These are phyloP conservation scores for Penicillium ucsense DNA, from an alignment of 495 filamentous ascomycete genomes.

Conservation along the genomic window DNA sequence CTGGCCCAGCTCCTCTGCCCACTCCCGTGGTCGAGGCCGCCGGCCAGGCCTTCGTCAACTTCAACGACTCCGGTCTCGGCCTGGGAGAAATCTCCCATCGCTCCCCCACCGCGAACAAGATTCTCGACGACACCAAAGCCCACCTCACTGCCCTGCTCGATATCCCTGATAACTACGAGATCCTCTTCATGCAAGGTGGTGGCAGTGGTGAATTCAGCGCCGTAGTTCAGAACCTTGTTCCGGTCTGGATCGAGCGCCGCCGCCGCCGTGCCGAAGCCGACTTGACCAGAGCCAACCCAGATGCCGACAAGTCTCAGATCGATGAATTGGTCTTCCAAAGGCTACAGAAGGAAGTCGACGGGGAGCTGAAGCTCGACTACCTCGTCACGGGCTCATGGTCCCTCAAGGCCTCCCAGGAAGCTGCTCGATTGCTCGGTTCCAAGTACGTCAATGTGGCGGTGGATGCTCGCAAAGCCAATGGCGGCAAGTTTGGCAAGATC, in stretches of 20 bases:
- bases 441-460: slow-evolving; percentile 70
- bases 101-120: slow-evolving; percentile 60
- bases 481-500: slow-evolving; percentile 84
- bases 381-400: slow-evolving; percentile 88
- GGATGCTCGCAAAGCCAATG: slow-evolving; percentile 58
- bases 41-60: slow-evolving; percentile 69
- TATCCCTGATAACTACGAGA: slow-evolving; percentile 66
- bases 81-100: slow-evolving; percentile 82
- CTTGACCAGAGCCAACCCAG: slow-evolving; percentile 22
- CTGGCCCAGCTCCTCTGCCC: slow-evolving; percentile 76
- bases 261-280: slow-evolving; percentile 28
- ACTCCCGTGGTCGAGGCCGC: slow-evolving; percentile 66
- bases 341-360: slow-evolving; percentile 51
- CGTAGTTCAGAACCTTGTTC: slow-evolving; percentile 69
- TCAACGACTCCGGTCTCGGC: slow-evolving; percentile 63
- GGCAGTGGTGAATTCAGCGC: slow-evolving; percentile 78
- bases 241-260: slow-evolving; percentile 66
- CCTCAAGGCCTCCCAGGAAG: slow-evolving; percentile 83
- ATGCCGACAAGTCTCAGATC: slow-evolving; percentile 22
- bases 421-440: slow-evolving; percentile 60
- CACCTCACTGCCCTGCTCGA: slow-evolving; percentile 60
- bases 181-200: slow-evolving; percentile 73
- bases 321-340: slow-evolving; percentile 46
- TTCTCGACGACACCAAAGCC: slow-evolving; percentile 56
- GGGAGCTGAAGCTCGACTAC: slow-evolving; percentile 74